These are phyloP conservation scores for Euphrasia arctica DNA, from an alignment of 305 asterid species.

Conservation along the genomic window DNA sequence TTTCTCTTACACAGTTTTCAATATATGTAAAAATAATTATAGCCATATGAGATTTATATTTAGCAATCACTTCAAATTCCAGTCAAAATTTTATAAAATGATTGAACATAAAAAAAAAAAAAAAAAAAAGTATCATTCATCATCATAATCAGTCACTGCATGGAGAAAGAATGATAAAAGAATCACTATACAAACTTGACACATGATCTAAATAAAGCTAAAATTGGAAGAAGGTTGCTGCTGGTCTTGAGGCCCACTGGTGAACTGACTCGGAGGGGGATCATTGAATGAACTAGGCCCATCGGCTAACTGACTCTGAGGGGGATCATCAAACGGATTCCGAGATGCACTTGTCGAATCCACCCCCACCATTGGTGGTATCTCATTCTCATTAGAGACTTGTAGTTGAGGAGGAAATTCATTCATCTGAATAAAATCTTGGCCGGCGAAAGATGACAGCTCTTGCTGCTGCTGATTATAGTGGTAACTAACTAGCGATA, in stretches of 20 bases:
- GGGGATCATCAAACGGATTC: constrained; percentile 40
- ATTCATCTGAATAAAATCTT: constrained; percentile 23
- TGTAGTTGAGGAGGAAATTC: constrained; percentile 30
- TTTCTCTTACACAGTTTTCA: too few species aligned
- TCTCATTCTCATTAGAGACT: constrained; percentile 25
- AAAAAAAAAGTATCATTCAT: too few species aligned
- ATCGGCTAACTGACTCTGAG: constrained; percentile 24
- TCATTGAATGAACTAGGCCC: constrained; percentile 11
- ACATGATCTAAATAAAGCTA: constrained; percentile 45
- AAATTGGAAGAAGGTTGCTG: constrained; percentile 23
- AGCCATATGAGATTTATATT: too few species aligned
- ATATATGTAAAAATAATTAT: too few species aligned
- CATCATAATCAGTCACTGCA: too few species aligned
- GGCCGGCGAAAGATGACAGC: constrained; percentile 2
- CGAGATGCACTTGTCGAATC: constrained; percentile 35
- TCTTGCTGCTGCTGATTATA: constrained; percentile 19
- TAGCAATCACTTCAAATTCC: too few species aligned
- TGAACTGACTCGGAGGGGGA: constrained; percentile 20
- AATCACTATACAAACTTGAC: too few species aligned
- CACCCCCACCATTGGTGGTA: constrained; percentile 19
- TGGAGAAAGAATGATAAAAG: too few species aligned
- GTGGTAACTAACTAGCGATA: background rate
- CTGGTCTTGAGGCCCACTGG: constrained; percentile 28
- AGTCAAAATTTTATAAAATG: too few species aligned
- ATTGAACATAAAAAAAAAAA: too few species aligned